Percentiles rank a stretch among this genome's conserved stretches.
These are phyloP conservation scores for Trichophyton mentagrophytes DNA, from an alignment of 2,329 filamentous ascomycete genomes.

Conservation along the genomic window DNA sequence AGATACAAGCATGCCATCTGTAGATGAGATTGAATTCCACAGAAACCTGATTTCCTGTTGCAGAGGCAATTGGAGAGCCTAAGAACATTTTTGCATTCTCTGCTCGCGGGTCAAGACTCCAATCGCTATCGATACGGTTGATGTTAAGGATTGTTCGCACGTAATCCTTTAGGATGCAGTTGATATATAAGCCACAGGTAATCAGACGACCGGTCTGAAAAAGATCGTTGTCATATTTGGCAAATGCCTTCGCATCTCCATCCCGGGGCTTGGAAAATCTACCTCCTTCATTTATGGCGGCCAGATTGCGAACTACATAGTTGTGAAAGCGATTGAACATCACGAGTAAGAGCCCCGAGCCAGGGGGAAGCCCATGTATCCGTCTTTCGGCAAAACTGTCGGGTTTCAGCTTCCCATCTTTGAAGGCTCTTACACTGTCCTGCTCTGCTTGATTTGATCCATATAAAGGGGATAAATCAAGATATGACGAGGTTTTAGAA, in stretches of 20 bases:
- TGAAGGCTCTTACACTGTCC: conserved; percentile 23
- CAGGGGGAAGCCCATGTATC: conserved; percentile 23
- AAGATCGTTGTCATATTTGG: conserved; percentile 24
- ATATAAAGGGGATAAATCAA: conserved; percentile 37
- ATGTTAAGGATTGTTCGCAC: conserved; percentile 23
- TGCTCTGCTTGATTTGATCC: conserved; percentile 28
- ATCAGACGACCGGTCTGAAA: conserved; percentile 26
- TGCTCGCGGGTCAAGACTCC: conserved; percentile 33
- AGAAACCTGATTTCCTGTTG: conserved; percentile 39
- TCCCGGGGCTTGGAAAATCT: conserved; percentile 21
- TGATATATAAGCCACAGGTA: conserved; percentile 22
- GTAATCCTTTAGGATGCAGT: conserved; percentile 26
- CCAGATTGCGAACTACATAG: conserved; percentile 26
- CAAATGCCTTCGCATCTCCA: conserved; percentile 27
- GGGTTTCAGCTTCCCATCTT: conserved; percentile 28
- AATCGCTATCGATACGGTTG: conserved; percentile 31
- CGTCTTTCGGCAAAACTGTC: conserved; percentile 27
- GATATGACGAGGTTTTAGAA: conserved; percentile 35
- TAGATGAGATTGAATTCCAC: conserved; percentile 44
- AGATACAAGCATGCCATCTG: conserved; percentile 52
- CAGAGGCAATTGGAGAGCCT: conserved; percentile 24
- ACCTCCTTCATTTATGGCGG: conserved; percentile 33
- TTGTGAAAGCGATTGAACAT: conserved; percentile 32
- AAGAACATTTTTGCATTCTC: conserved; percentile 19
- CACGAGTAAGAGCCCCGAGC: conserved; percentile 23